phyloP scores from a whole-genome alignment of 768 basidiomycete species.

The Grammothele lineata region DNA sequence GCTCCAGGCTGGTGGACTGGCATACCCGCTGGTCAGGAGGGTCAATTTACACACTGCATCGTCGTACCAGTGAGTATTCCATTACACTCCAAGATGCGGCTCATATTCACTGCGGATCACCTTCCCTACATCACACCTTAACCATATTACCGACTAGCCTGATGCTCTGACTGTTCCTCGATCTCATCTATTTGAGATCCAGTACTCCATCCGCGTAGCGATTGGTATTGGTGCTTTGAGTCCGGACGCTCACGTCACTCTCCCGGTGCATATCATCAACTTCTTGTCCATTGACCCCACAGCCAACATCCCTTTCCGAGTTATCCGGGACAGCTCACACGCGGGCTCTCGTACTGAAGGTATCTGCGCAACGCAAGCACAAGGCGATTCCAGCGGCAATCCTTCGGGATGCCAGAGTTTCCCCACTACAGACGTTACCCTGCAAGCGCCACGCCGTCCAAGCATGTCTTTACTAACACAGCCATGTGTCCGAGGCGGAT shows the following conservation, averaged over 20 bases:
- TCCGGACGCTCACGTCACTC: constrained; percentile 60
- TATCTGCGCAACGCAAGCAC: too few relatives aligned
- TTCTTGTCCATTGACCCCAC: constrained; percentile 86
- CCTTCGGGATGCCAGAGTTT: too few relatives aligned
- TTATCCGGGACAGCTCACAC: too few relatives aligned
- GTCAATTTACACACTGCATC: constrained; percentile 66
- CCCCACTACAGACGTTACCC: too few relatives aligned
- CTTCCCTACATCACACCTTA: too few relatives aligned
- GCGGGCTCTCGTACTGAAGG: too few relatives aligned
- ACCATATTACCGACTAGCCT: constrained; percentile 36
- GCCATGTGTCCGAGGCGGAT: too few relatives aligned
- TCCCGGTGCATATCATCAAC: constrained; percentile 77
- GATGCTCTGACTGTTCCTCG: constrained; percentile 67
- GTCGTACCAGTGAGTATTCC: constrained; percentile 55
- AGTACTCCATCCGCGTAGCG: constrained; percentile 65
- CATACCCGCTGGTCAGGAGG: constrained; percentile 54
- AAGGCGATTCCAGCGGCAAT: too few relatives aligned
- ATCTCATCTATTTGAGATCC: constrained; percentile 70
- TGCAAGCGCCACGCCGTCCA: too few relatives aligned
- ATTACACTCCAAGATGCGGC: not conserved
- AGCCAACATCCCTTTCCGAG: constrained; percentile 31
- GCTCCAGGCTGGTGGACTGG: constrained; percentile 92
- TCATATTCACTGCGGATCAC: not conserved
- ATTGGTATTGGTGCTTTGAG: constrained; percentile 55
- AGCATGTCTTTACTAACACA: too few relatives aligned